Evolutionary conservation across 192 early-diverging fungal species (phyloP), one percentile per base, ranked within the genome.

Genomic region (Cetraspora pellucida): DNA sequence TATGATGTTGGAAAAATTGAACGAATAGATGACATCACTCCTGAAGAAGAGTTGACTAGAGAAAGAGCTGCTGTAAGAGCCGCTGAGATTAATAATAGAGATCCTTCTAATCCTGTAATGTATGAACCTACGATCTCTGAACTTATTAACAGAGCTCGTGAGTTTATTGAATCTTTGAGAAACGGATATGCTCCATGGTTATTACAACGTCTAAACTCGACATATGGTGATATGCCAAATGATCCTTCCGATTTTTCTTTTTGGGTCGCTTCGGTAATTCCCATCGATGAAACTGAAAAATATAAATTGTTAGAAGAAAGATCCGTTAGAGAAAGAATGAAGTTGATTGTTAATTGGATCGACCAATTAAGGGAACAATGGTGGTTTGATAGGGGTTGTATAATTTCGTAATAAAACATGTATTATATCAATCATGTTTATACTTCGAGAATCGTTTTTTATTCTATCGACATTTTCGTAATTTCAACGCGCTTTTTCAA

Each of bases 191-290:
- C 77, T 45, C 84, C 72, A 2, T 80, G 69, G 83, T 74, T 69
- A 23, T 79, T 77, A 44, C 82, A 79, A 71, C 79, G 81, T 25
- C 64, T 86, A 17, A 67, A 79, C 30, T 75, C 83, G 3, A 75
- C 80, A 31, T 83, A 78, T 52, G 82, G 83, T 7, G 81, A 83
- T n/a, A 82, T 80, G 73, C 83, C 83, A 21, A 82, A 82, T 60
- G 76, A 81, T 43, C 77, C 85, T 6, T 74, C 74, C 6, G 66
- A 58, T 30, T 83, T 87, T 46, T 82, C 80, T 9, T 89, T 81
- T 75, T 89, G 88, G 87, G 68, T 87, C 0, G 85, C 83, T 31
- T 81, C 84, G 4, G 81, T 88, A 50, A 64, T 89, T 27, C 87
- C 88, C 9, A 75, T 88, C 11, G 78, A 78, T 28, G 73, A 77